phyloP scores from a whole-genome alignment of 108 stramenopile species.

The Skeletonema tropicum region DNA sequence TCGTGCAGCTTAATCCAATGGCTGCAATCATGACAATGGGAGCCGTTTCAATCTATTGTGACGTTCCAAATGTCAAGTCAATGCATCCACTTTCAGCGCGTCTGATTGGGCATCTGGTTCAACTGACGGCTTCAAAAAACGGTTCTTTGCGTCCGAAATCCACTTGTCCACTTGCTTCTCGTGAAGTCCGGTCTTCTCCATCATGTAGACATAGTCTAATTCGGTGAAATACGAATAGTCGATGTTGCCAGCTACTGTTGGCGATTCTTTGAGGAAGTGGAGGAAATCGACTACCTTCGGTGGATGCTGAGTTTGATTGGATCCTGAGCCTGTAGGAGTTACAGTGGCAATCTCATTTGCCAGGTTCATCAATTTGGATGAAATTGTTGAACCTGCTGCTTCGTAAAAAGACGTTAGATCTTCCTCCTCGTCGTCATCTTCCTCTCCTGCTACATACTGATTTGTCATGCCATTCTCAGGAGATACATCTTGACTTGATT shows the following conservation, averaged over 20 bases:
- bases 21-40: too few relatives aligned
- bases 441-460: background rate
- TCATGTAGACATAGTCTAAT: background rate
- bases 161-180: background rate
- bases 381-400: background rate
- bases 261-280: background rate
- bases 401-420: conserved; percentile 4
- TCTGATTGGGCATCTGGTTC: background rate
- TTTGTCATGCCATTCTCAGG: background rate
- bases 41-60: too few relatives aligned
- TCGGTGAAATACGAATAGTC: background rate
- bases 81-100: background rate
- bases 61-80: background rate
- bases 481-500: background rate
- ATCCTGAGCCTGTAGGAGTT: background rate
- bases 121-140: background rate
- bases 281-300: background rate
- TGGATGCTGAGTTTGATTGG: background rate
- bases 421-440: background rate
- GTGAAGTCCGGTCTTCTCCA: background rate
- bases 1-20: too few relatives aligned
- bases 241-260: background rate
- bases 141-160: background rate
- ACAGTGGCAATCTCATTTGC: background rate
- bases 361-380: background rate